These are phyloP conservation scores for Oxytropis ochrocephala DNA, from an alignment of 306 rosid species.

Conservation along the genomic window DNA sequence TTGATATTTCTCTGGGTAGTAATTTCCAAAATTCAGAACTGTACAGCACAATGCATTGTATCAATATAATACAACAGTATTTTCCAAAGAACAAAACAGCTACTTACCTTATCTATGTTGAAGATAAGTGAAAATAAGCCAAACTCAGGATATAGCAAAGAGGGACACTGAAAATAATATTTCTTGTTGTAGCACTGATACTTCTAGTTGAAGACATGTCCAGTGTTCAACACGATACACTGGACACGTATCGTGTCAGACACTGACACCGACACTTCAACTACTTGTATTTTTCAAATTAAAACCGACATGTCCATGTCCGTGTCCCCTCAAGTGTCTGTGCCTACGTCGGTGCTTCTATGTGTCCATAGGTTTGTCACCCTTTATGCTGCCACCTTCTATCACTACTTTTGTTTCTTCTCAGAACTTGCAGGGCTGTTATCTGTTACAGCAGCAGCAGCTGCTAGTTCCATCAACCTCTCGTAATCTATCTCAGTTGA, in stretches of 20 bases:
- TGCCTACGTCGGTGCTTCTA: too few relatives aligned
- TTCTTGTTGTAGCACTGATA: conserved; percentile 15
- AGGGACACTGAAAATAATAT: not conserved
- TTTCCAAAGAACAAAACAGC: conserved; percentile 12
- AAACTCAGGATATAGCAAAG: conserved; percentile 17
- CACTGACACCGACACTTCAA: too few relatives aligned
- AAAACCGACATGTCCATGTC: too few relatives aligned
- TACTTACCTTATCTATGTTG: conserved; percentile 13
- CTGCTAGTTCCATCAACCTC: conserved; percentile 42
- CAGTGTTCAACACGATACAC: too few relatives aligned
- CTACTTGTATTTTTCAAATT: too few relatives aligned
- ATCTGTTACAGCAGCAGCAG: conserved; percentile 25
- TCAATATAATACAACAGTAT: conserved; percentile 21
- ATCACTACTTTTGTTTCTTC: conserved; percentile 31
- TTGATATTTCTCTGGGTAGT: conserved; percentile 22
- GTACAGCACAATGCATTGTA: conserved; percentile 32
- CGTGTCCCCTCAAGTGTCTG: too few relatives aligned
- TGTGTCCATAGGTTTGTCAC: too few relatives aligned
- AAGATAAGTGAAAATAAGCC: conserved; percentile 13
- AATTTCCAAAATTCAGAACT: conserved; percentile 22
- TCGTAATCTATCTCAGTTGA: conserved; percentile 43
- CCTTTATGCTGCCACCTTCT: not conserved
- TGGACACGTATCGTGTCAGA: too few relatives aligned
- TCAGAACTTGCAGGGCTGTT: conserved; percentile 31
- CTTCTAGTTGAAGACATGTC: too few relatives aligned